Conservation (phyloP, 2,329 filamentous ascomycete genomes). For the Grosmannia penicillata region DNA sequence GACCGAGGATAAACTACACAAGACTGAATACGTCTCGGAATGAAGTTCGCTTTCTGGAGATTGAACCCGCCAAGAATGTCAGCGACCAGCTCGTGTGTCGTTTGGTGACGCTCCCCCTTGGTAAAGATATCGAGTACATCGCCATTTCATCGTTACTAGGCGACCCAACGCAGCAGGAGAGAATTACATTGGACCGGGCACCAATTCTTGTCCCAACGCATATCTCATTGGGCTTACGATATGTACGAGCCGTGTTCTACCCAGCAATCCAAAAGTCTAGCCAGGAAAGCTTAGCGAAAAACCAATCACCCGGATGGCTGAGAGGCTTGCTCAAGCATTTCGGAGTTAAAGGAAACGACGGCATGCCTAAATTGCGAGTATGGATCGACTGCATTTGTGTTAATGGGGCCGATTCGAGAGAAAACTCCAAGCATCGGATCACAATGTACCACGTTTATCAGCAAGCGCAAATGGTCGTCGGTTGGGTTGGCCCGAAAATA, state of each 20-base stretch:
- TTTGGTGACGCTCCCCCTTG: background rate
- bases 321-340: background rate
- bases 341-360: background rate
- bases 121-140: background rate
- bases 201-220: background rate
- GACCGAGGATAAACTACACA: background rate
- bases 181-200: background rate
- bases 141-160: slow-evolving; percentile 1
- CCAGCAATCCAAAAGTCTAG: background rate
- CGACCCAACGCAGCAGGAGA: background rate
- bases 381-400: slow-evolving; percentile 3
- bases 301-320: background rate
- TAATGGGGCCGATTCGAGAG: background rate
- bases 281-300: background rate
- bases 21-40: background rate
- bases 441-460: slow-evolving; percentile 2
- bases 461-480: slow-evolving; percentile 1
- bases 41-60: slow-evolving; percentile 1
- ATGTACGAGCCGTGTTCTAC: slow-evolving; percentile 1
- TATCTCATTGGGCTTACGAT: background rate
- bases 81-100: background rate
- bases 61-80: background rate
- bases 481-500: background rate
- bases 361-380: background rate
- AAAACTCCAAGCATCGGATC: background rate